phyloP scores from a whole-genome alignment of 768 basidiomycete species.

The Lactifluus subvellereus region DNA sequence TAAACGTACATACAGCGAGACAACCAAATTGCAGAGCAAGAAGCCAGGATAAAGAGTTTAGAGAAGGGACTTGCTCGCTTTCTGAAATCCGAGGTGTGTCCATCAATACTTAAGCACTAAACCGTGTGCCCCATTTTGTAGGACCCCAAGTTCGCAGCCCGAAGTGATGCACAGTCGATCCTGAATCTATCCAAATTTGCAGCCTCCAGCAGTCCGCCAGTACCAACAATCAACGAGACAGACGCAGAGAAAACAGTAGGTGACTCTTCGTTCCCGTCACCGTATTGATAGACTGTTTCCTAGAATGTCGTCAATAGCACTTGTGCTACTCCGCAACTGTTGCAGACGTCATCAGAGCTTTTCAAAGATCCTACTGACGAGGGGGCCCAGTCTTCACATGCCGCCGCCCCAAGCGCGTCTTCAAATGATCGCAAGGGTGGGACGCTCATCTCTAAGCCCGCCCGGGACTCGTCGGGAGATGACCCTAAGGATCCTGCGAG shows the following conservation, averaged over 20 bases:
- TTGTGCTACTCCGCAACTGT: background rate
- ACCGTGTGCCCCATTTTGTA: background rate
- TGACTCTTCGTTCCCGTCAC: background rate
- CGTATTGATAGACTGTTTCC: background rate
- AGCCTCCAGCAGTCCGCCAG: constrained; percentile 29
- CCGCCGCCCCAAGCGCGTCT: background rate
- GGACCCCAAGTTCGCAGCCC: constrained; percentile 20
- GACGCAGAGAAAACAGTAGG: constrained; percentile 28
- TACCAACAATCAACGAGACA: constrained; percentile 13
- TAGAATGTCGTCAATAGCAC: background rate
- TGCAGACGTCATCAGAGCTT: constrained; percentile 2
- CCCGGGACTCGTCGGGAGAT: background rate
- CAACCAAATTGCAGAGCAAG: constrained; percentile 30
- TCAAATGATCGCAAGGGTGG: background rate
- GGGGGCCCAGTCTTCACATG: background rate
- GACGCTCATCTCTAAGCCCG: background rate
- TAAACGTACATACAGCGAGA: constrained; percentile 27
- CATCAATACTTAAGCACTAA: background rate
- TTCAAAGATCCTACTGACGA: background rate
- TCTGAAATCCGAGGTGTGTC: constrained; percentile 28
- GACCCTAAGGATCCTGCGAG: background rate
- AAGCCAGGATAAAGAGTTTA: constrained; percentile 28
- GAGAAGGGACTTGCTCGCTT: constrained; percentile 31
- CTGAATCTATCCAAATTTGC: constrained; percentile 30
- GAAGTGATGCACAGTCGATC: constrained; percentile 27